A percentile compares a stretch with the other conserved stretches of the same genome.
These are phyloP conservation scores for Cryptococcus sp. DNA, from an alignment of 1,284 basidiomycete species.

Conservation along the genomic window DNA sequence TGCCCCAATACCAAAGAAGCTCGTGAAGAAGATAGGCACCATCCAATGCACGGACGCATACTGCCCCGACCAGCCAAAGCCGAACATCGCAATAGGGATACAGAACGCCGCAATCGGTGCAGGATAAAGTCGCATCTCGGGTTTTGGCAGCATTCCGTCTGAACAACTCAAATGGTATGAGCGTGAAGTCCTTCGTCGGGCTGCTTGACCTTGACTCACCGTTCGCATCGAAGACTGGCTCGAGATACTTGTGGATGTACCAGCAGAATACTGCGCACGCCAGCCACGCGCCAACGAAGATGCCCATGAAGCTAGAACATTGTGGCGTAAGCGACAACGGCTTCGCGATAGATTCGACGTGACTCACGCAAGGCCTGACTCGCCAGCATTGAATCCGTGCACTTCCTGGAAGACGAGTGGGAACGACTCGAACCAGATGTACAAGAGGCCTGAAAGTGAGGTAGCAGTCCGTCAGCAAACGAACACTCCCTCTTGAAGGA, in stretches of 20 bases:
- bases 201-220: constrained; percentile 3
- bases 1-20: constrained; percentile 38
- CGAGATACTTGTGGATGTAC: constrained; percentile 21
- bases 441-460: constrained; percentile 5
- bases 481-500: too few relatives aligned
- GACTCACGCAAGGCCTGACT: constrained; percentile 18
- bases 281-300: constrained; percentile 16
- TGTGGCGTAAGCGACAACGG: background rate
- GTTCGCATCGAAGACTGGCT: constrained; percentile 24
- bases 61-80: constrained; percentile 13
- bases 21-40: constrained; percentile 26
- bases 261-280: constrained; percentile 13
- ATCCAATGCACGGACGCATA: constrained; percentile 25
- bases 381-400: constrained; percentile 21
- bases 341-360: constrained; percentile 1
- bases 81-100: constrained; percentile 28
- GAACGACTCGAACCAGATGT: constrained; percentile 38
- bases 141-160: constrained; percentile 20
- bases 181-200: background rate
- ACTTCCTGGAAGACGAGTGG: constrained; percentile 35
- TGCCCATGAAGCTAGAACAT: constrained; percentile 7
- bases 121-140: constrained; percentile 16
- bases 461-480: background rate
- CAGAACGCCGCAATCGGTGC: constrained; percentile 19
- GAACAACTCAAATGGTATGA: background rate